Percentiles rank a stretch among this genome's conserved stretches.
phyloP scores from a whole-genome alignment of 2,329 filamentous ascomycete genomes.

The Eurotiales sp. region DNA sequence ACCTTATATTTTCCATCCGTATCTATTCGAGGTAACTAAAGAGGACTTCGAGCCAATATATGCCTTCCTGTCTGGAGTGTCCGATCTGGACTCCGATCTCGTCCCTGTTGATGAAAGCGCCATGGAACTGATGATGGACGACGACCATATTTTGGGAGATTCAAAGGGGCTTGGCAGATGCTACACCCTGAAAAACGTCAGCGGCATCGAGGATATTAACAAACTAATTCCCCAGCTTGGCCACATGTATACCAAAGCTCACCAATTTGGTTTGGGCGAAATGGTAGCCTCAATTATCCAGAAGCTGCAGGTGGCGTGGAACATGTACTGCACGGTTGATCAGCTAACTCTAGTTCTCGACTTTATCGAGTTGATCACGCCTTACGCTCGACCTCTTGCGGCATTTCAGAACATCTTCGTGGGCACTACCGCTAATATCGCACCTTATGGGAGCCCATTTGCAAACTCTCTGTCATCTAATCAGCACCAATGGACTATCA shows the following conservation, averaged over 20 bases:
- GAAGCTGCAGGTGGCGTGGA: conserved; percentile 12
- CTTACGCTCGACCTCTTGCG: neutral
- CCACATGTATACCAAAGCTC: neutral
- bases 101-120: neutral
- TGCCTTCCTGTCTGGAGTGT: neutral
- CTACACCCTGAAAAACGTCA: neutral
- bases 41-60: conserved; percentile 1
- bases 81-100: neutral
- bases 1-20: conserved; percentile 5
- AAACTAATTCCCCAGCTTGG: neutral
- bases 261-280: neutral
- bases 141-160: neutral
- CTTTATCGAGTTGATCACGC: conserved; percentile 3
- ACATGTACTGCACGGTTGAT: neutral
- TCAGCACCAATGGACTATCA: neutral
- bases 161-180: neutral
- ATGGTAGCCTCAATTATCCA: neutral
- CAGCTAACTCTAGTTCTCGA: conserved; percentile 5
- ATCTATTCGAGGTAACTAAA: neutral
- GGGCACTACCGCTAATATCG: neutral
- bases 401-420: neutral
- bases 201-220: neutral
- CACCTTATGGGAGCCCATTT: neutral
- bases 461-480: neutral
- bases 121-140: neutral